Base-by-base conservation (phyloP, 1,139 yeast genomes). In the Candida albicans region DNA sequence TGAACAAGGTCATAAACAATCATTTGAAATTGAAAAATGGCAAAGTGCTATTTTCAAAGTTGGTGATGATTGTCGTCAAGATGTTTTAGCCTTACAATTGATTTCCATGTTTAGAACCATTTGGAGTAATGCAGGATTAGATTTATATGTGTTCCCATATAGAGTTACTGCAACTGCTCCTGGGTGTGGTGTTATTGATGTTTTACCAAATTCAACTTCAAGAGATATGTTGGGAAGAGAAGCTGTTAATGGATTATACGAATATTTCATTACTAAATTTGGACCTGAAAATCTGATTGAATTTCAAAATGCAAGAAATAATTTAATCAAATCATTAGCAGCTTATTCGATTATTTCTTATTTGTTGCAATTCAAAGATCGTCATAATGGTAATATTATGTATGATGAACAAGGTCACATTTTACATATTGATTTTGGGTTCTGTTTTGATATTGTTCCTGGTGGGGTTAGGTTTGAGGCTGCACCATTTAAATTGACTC, bases 381-480 rank as follows among this genome's bases (percentile, higher is more conserved):
- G 99, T 61, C 99, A 95, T 67, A 95, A 95, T 65, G 99, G 99
- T 64, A 95, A 95, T 65, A 93, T 95, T 54, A 93, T 95, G 99
- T 93, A 93, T 63, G 99, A 93, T 61, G 89, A 84, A 49, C 87
- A 87, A 52, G 99, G 99, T 3, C 97, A 93, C 61, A 81, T 95
- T 47, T 71, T 95, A 49, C 99, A 95, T 64, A 88, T 95, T 65
- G 99, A 95, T 69, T 95, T 95, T 69, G 99, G 99, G 4, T 93
- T 95, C 74, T 91, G 97, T 58, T 95, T 95, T 64, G 99, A 95
- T 67, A 93, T 95, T 67, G 98, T 89, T 32, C 99, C 99, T 4
- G 99, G 99, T 52, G 99, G 99, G 31, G 98, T 95, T 44, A 88
- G 85, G 57, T 95, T 95, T 62, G 99, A 95, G 61, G 96, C 90